These are phyloP conservation scores for Drechslerella dactyloides DNA, from an alignment of 2,329 filamentous ascomycete species.

Conservation along the genomic window DNA sequence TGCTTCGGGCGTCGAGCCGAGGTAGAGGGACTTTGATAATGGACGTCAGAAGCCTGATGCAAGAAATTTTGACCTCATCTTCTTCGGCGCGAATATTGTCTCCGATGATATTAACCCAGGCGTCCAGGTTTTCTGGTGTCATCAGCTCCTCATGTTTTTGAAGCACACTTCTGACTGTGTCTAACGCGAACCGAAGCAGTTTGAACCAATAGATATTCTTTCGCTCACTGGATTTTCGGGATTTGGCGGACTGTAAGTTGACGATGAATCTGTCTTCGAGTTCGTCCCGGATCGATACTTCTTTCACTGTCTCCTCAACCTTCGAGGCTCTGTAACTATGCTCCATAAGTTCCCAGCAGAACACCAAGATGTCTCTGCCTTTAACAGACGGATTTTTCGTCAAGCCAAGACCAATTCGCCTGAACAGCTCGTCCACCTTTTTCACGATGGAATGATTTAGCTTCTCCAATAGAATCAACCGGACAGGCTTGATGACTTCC, in stretches of 20 bases:
- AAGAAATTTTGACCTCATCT: conserved; percentile 89
- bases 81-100: conserved; percentile 83
- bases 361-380: conserved; percentile 82
- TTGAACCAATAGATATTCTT: conserved; percentile 86
- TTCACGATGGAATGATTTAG: conserved; percentile 80
- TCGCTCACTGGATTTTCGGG: conserved; percentile 72
- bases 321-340: conserved; percentile 75
- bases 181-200: conserved; percentile 83
- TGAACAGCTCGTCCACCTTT: conserved; percentile 88
- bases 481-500: conserved; percentile 77
- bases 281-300: conserved; percentile 65
- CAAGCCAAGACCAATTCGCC: conserved; percentile 81
- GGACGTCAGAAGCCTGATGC: conserved; percentile 81
- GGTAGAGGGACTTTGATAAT: conserved; percentile 83
- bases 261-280: conserved; percentile 76
- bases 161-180: conserved; percentile 82
- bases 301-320: conserved; percentile 58
- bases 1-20: conserved; percentile 71
- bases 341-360: conserved; percentile 93
- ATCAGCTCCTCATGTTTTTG: conserved; percentile 83
- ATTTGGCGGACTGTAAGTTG: conserved; percentile 76
- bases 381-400: conserved; percentile 79
- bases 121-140: conserved; percentile 77
- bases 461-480: conserved; percentile 79
- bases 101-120: conserved; percentile 86